Base-by-base conservation (phyloP, 75 land plant species). In the Adiantum capillusveneris region DNA sequence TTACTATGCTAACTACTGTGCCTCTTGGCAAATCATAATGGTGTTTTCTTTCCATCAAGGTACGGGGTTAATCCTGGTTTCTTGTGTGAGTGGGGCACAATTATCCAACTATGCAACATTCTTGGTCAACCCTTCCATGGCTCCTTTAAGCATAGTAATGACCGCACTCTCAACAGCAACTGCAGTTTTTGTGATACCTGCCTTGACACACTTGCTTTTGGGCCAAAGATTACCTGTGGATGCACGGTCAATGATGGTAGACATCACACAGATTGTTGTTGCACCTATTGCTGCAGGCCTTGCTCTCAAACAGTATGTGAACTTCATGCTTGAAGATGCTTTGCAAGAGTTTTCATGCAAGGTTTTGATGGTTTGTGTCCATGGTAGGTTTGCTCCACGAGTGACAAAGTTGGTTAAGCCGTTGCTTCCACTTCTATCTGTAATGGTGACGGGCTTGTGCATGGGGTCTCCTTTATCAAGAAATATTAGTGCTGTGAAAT, bases 71-170 rank as follows among this genome's bases (percentile, higher is more conserved):
- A 86, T 90, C 70, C 42, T 94, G 51, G 74, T 73, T 6, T 86
- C 98, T 27, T 90, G 98, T 80, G 96, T 90, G 22, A 94, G 98
- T 68, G 98, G 98, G 0, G 98, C 98, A 9, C 98, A 94, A 56
- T 82, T 94, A 53, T 90, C 98, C 36, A 94, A 86, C 54, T 94
- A 94, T 77, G 98, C 98, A 55, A 94, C 98, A 22, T 94, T 83
- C 62, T 68, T 90, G 26, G 81, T 85, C 26, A 91, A 84, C 48
- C 96, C 96, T 14, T 31, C 41, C 2, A 49, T 94, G 78, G 88
- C 98, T 30, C 96, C 96, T 34, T 63, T 94, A 29, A 94, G 98
- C 73, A 90, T 94, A 25, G 91, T 94, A 17, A 83, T 94, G 96
- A 94, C 96, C 39, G 85, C 98, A 51, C 53, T 94, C 13, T 94